Percentiles rank a stretch among this genome's conserved stretches.
Conservation (phyloP, 1,284 basidiomycete species). For the Cutaneotrichosporon sp. region DNA sequence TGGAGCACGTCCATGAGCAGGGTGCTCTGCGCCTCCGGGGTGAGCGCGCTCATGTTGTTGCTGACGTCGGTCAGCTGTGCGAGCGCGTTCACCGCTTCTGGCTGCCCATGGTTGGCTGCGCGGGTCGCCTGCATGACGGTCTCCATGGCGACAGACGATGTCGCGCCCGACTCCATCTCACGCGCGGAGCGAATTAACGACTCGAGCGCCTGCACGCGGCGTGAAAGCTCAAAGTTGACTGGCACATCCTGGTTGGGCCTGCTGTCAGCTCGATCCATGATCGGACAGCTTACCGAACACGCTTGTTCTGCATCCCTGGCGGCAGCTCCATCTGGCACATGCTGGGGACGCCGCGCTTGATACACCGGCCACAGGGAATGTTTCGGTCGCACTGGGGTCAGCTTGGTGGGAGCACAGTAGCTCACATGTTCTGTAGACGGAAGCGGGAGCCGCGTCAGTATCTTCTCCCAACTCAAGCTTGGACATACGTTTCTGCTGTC, state of each 20-base stretch:
- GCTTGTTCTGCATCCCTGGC: conserved; percentile 38
- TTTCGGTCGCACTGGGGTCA: conserved; percentile 50
- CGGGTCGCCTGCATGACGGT: conserved; percentile 48
- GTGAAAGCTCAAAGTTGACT: conserved; percentile 43
- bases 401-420: conserved; percentile 13
- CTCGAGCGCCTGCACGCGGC: conserved; percentile 48
- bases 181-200: conserved; percentile 45
- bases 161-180: conserved; percentile 39
- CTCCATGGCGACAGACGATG: conserved; percentile 43
- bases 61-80: conserved; percentile 39
- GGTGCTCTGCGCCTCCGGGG: conserved; percentile 40
- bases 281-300: conserved; percentile 35
- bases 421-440: conserved; percentile 42
- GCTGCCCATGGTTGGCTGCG: conserved; percentile 43
- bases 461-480: not conserved
- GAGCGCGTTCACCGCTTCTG: conserved; percentile 44
- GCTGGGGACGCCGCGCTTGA: conserved; percentile 48
- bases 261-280: not conserved
- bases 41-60: conserved; percentile 37
- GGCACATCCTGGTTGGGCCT: conserved; percentile 33
- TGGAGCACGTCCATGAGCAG: conserved; percentile 48
- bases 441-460: conserved; percentile 18
- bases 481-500: conserved; percentile 41
- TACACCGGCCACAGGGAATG: conserved; percentile 51
- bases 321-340: conserved; percentile 52